phyloP scores from a whole-genome alignment of 2,329 filamentous ascomycete genomes.

The Elsinoe batatas region DNA sequence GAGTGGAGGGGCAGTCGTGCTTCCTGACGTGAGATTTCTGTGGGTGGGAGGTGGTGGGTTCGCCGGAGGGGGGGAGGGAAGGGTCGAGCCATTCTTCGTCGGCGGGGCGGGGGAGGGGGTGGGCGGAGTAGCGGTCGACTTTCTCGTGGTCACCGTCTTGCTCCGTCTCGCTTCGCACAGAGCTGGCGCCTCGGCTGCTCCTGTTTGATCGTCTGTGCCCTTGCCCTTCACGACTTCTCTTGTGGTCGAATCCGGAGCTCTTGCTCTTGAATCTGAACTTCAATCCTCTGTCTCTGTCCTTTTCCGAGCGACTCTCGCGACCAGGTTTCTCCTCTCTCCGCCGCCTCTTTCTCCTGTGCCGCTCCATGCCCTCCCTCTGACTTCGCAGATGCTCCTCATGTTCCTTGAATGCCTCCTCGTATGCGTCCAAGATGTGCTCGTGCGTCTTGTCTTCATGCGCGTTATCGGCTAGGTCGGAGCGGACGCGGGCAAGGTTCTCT shows the following conservation, averaged over 20 bases:
- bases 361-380: background rate
- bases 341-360: background rate
- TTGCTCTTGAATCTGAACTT: conserved; percentile 8
- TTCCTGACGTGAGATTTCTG: background rate
- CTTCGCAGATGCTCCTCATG: conserved; percentile 12
- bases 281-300: background rate
- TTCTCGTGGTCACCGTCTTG: background rate
- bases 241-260: background rate
- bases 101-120: conserved; percentile 13
- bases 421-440: conserved; percentile 14
- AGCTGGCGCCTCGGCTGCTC: background rate
- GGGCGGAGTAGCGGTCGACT: conserved; percentile 14
- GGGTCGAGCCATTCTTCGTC: conserved; percentile 12
- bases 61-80: background rate
- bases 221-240: background rate
- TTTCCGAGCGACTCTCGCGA: background rate
- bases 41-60: background rate
- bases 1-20: background rate
- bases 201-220: background rate
- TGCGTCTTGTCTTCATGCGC: conserved; percentile 6
- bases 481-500: conserved; percentile 10
- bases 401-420: conserved; percentile 12
- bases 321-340: background rate
- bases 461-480: background rate
- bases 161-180: background rate